These are phyloP conservation scores for Scopulariopsis brevicaulis DNA, from an alignment of 2,329 filamentous ascomycete genomes.

Conservation along the genomic window DNA sequence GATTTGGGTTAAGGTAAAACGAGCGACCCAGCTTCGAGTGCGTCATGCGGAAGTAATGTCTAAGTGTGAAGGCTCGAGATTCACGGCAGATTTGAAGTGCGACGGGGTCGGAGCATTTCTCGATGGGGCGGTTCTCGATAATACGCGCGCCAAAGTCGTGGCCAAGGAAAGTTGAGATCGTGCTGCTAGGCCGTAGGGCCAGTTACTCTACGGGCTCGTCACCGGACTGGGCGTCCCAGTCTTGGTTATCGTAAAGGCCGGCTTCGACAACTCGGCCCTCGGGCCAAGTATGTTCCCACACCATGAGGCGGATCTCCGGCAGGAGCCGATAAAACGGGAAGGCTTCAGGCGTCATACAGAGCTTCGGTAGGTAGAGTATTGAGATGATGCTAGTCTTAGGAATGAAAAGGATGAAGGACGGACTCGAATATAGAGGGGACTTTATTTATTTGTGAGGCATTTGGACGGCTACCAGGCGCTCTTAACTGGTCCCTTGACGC, in stretches of 20 bases:
- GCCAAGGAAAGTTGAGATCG: not conserved
- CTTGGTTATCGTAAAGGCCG: not conserved
- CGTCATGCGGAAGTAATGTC: constrained; percentile 1
- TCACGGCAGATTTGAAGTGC: not conserved
- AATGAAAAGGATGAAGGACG: not conserved
- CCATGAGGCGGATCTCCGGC: not conserved
- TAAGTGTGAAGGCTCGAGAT: not conserved
- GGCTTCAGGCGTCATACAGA: not conserved
- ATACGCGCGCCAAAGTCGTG: not conserved
- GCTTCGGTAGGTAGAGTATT: not conserved
- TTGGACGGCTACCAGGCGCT: not conserved
- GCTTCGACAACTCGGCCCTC: constrained; percentile 1
- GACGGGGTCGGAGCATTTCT: not conserved
- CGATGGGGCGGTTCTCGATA: not conserved
- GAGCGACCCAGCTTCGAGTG: constrained; percentile 1
- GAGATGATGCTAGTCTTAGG: not conserved
- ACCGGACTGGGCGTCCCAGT: not conserved
- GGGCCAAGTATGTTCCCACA: not conserved
- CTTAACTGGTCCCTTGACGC: not conserved
- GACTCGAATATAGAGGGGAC: not conserved
- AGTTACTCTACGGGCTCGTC: constrained; percentile 1
- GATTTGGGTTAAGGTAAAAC: constrained; percentile 1
- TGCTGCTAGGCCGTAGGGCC: not conserved
- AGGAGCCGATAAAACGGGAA: constrained; percentile 1
- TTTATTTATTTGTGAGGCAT: not conserved